These are phyloP conservation scores for Plasmopara viticola DNA, from an alignment of 352 stramenopile genomes.

Conservation along the genomic window DNA sequence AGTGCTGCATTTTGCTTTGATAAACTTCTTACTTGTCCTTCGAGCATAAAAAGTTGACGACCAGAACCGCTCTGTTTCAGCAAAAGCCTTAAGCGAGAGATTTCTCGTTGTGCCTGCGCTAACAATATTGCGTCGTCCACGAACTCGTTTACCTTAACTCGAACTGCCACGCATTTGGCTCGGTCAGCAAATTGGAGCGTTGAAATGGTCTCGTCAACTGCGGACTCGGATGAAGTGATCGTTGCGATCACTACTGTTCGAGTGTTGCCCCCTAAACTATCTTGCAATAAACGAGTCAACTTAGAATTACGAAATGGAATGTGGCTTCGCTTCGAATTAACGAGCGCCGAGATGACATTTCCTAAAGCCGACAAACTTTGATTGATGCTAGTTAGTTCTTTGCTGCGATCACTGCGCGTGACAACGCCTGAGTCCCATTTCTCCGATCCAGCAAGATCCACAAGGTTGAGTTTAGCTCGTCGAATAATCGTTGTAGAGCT, in stretches of 20 bases:
- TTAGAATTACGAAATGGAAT: conserved; percentile 97
- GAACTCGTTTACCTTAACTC: conserved; percentile 75
- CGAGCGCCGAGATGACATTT: conserved; percentile 83
- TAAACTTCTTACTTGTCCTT: no score
- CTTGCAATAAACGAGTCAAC: conserved; percentile 91
- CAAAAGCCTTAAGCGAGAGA: no score
- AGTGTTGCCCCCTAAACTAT: conserved; percentile 82
- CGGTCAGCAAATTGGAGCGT: conserved; percentile 87
- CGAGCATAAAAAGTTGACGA: no score
- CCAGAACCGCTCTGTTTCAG: no score
- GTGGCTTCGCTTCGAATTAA: conserved; percentile 61
- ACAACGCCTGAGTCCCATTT: no score
- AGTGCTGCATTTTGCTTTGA: no score
- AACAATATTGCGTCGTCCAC: conserved; percentile 1
- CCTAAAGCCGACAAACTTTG: conserved; percentile 86
- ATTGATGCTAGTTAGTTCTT: conserved; percentile 86
- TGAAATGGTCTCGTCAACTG: conserved; percentile 86
- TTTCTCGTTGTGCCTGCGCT: no score
- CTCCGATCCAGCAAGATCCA: no score
- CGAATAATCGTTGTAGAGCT: no score
- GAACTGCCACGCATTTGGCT: conserved; percentile 67
- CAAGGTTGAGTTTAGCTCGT: no score
- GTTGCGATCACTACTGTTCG: conserved; percentile 87
- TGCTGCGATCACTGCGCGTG: no score
- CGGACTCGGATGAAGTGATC: conserved; percentile 66